phyloP scores from a whole-genome alignment of 371 early-diverging fungal species.

The Basidiobolus meristosporus region DNA sequence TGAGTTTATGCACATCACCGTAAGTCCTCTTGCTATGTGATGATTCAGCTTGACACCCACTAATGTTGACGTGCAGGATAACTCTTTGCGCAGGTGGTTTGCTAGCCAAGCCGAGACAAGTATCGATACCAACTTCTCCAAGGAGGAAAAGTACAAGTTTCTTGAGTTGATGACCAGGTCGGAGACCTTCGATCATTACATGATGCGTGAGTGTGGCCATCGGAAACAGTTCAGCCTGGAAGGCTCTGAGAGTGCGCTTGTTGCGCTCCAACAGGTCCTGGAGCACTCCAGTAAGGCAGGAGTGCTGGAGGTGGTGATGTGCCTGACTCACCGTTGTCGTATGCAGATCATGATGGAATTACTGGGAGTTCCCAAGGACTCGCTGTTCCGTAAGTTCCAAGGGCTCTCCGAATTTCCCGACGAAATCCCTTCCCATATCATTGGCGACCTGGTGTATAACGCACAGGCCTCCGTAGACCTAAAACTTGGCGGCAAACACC shows the following conservation, averaged over 20 bases:
- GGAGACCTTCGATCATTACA: constrained; percentile 80
- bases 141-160: neutral
- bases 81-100: constrained; percentile 50
- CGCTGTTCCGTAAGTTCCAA: constrained; percentile 45
- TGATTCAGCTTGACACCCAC: constrained; percentile 19
- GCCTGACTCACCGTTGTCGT: constrained; percentile 95
- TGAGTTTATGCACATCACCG: too few relatives aligned
- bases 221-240: constrained; percentile 91
- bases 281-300: constrained; percentile 19
- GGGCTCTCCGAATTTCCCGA: constrained; percentile 73
- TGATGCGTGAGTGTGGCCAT: constrained; percentile 85
- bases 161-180: neutral
- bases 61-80: constrained; percentile 41
- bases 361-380: constrained; percentile 22
- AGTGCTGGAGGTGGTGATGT: constrained; percentile 62
- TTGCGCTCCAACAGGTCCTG: constrained; percentile 70
- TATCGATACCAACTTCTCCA: neutral
- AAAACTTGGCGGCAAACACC: constrained; percentile 6
- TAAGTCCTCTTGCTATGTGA: constrained; percentile 5
- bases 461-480: constrained; percentile 18
- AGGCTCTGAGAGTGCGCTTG: constrained; percentile 93
- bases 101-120: constrained; percentile 20
- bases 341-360: constrained; percentile 78
- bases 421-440: constrained; percentile 48
- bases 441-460: constrained; percentile 76